phyloP scores from a whole-genome alignment of 257 asterid genomes.

The Capsicum pubescens region DNA sequence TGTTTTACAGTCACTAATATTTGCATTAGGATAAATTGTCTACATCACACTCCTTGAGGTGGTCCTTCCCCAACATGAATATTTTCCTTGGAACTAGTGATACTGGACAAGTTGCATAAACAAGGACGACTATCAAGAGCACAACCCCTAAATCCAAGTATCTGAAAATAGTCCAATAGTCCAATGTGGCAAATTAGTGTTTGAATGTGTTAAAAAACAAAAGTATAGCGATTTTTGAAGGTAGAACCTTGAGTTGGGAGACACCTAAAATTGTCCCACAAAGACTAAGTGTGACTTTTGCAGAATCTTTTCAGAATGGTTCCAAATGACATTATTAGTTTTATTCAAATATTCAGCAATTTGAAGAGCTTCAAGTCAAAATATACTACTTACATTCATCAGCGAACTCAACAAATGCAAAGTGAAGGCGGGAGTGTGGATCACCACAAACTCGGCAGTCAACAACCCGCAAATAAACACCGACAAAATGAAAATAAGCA shows the following conservation, averaged over 20 bases:
- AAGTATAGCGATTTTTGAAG: conserved; percentile 96
- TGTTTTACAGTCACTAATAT: too few relatives aligned
- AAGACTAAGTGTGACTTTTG: conserved; percentile 71
- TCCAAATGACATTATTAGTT: conserved; percentile 23
- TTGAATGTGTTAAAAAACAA: too few relatives aligned
- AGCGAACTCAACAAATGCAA: conserved; percentile 94
- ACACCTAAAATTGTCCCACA: conserved; percentile 72
- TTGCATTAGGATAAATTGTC: too few relatives aligned
- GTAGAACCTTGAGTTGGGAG: conserved; percentile 82
- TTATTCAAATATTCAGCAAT: conserved; percentile 17
- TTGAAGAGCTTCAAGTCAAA: neutral
- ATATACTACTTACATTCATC: conserved; percentile 71
- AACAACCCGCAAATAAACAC: conserved; percentile 63
- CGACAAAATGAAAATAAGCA: conserved; percentile 23
- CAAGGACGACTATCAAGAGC: too few relatives aligned
- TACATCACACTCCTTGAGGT: too few relatives aligned
- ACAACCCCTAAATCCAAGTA: too few relatives aligned
- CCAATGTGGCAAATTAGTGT: too few relatives aligned
- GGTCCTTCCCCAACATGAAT: too few relatives aligned
- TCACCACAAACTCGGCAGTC: conserved; percentile 99
- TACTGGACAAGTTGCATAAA: too few relatives aligned
- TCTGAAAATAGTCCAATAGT: too few relatives aligned
- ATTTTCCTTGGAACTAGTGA: too few relatives aligned
- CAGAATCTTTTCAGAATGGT: conserved; percentile 67
- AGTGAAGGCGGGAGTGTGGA: conserved; percentile 96